A percentile compares a stretch with the other conserved stretches of the same genome.
Conservation (phyloP, 2,329 filamentous ascomycete species). For the Arthrobotrys iridis region DNA sequence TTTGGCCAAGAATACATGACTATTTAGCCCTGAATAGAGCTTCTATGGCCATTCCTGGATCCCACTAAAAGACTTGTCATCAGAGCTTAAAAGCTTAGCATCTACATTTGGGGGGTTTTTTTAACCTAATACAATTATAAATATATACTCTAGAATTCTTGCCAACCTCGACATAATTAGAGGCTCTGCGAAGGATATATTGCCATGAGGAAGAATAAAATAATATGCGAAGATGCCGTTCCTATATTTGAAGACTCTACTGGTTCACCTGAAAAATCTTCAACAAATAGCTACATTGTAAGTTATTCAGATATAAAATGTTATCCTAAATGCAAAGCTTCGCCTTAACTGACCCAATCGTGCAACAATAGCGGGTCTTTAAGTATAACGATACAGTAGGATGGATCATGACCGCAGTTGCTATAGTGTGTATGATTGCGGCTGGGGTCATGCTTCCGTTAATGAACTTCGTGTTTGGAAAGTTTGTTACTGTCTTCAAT, state of each 20-base stretch:
- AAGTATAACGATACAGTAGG: constrained; percentile 21
- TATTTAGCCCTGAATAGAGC: neutral
- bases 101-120: too few species aligned
- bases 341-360: neutral
- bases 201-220: constrained; percentile 8
- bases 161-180: too few species aligned
- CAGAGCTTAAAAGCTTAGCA: neutral
- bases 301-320: neutral
- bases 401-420: constrained; percentile 21
- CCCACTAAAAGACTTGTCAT: neutral
- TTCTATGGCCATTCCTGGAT: neutral
- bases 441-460: constrained; percentile 65
- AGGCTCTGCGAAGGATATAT: too few species aligned
- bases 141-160: too few species aligned
- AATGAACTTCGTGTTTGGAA: constrained; percentile 67
- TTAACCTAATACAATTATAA: neutral
- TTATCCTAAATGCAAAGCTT: neutral
- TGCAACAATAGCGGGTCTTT: constrained; percentile 4
- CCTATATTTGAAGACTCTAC: neutral
- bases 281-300: constrained; percentile 24
- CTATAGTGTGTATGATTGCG: constrained; percentile 58
- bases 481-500: constrained; percentile 65
- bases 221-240: neutral
- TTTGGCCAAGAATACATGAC: neutral
- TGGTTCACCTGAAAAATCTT: neutral